These are phyloP conservation scores for Rhizopogon rudus DNA, from an alignment of 768 basidiomycete species.

Conservation along the genomic window DNA sequence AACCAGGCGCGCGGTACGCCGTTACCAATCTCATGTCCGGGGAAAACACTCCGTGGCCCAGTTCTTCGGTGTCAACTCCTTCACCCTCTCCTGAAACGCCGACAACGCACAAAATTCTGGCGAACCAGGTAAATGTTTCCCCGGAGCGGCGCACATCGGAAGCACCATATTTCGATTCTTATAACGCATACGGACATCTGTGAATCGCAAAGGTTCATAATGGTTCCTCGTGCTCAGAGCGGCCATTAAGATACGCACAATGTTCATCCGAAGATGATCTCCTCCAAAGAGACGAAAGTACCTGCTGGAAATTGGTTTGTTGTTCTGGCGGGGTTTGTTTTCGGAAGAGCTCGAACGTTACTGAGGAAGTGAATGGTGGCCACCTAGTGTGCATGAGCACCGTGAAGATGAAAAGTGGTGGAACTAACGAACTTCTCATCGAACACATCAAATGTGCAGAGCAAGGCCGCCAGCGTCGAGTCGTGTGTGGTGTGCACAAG, in stretches of 20 bases:
- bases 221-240: neutral
- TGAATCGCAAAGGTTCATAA: neutral
- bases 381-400: conserved; percentile 36
- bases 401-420: neutral
- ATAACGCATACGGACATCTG: conserved; percentile 73
- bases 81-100: conserved; percentile 58
- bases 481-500: conserved; percentile 73
- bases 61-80: conserved; percentile 59
- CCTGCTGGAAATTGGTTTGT: conserved; percentile 28
- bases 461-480: conserved; percentile 61
- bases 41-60: conserved; percentile 64
- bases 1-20: neutral
- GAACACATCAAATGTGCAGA: conserved; percentile 64
- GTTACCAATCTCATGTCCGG: neutral
- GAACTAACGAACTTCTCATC: conserved; percentile 51
- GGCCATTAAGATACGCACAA: conserved; percentile 29
- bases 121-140: conserved; percentile 61
- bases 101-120: conserved; percentile 72
- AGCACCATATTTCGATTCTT: conserved; percentile 61
- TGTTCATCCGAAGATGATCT: conserved; percentile 30
- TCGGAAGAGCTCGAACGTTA: conserved; percentile 73
- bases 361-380: conserved; percentile 70
- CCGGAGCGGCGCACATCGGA: conserved; percentile 59
- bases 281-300: conserved; percentile 38
- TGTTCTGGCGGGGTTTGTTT: conserved; percentile 15